Percentiles rank a stretch among this genome's conserved stretches.
Evolutionary conservation across 495 filamentous ascomycete genomes (phyloP).

Genomic region (Penicillium taxi): DNA sequence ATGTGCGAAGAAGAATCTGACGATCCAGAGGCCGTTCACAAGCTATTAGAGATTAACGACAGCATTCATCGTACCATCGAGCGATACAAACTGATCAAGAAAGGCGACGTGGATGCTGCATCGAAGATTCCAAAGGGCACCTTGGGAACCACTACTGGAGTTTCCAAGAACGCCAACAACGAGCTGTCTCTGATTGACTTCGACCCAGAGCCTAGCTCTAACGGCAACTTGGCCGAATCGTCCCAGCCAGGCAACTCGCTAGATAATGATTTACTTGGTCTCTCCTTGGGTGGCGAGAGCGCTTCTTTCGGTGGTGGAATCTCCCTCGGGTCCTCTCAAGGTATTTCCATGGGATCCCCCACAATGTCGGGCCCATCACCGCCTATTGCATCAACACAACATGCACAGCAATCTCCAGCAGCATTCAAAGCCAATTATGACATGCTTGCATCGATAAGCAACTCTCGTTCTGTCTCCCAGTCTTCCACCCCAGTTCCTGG

Average conservation of each 20-base stretch:
- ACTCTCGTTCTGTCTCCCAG: constrained; percentile 40
- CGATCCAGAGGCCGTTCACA: constrained; percentile 89
- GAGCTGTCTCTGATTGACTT: constrained; percentile 94
- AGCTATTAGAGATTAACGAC: constrained; percentile 94
- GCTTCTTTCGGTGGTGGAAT: constrained; percentile 76
- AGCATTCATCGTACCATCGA: constrained; percentile 96
- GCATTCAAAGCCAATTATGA: constrained; percentile 50
- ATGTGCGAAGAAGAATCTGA: constrained; percentile 99
- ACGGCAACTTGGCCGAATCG: constrained; percentile 36
- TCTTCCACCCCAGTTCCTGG: constrained; percentile 40
- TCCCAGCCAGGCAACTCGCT: constrained; percentile 35
- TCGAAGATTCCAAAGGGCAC: constrained; percentile 77
- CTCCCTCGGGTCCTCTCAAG: constrained; percentile 66
- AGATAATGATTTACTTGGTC: constrained; percentile 60
- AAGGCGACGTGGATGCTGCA: constrained; percentile 86
- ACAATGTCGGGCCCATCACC: constrained; percentile 19
- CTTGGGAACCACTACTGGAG: constrained; percentile 60
- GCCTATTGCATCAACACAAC: constrained; percentile 21
- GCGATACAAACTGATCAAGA: constrained; percentile 87
- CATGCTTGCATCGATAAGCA: constrained; percentile 47
- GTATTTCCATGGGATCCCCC: constrained; percentile 24
- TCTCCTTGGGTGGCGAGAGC: constrained; percentile 54
- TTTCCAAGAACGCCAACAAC: constrained; percentile 66
- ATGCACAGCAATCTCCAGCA: constrained; percentile 27
- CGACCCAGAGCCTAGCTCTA: constrained; percentile 53